Evolutionary conservation across 2,329 filamentous ascomycete species (phyloP).

Genomic region (Fusarium succisae): DNA sequence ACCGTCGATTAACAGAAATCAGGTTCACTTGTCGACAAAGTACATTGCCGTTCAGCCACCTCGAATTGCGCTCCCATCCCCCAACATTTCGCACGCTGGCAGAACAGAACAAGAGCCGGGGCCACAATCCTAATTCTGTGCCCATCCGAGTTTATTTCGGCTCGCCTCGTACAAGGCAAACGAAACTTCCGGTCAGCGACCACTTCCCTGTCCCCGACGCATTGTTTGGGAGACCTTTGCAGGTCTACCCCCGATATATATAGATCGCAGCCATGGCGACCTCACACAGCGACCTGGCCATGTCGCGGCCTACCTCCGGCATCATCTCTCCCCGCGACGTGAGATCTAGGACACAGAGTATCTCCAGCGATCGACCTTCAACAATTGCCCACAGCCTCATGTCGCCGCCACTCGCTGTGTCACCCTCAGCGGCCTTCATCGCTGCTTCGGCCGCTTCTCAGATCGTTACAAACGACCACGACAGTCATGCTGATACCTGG

Average conservation of each 20-base stretch:
- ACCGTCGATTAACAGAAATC: conserved; percentile 37
- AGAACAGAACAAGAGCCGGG: conserved; percentile 20
- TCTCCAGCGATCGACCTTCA: conserved; percentile 77
- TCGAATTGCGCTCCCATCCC: conserved; percentile 18
- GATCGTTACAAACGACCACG: conserved; percentile 89
- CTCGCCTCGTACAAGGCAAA: conserved; percentile 34
- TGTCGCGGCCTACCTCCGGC: conserved; percentile 49
- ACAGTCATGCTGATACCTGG: conserved; percentile 75
- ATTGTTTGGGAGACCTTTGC: conserved; percentile 27
- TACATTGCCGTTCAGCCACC: conserved; percentile 24
- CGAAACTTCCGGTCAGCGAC: conserved; percentile 25
- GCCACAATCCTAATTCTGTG: conserved; percentile 27
- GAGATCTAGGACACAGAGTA: conserved; percentile 67
- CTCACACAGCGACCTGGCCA: conserved; percentile 37
- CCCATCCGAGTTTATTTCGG: conserved; percentile 25
- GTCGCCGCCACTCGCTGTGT: conserved; percentile 73
- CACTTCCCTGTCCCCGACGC: conserved; percentile 26
- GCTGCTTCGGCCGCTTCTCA: conserved; percentile 88
- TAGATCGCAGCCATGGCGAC: conserved; percentile 42
- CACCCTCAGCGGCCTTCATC: conserved; percentile 86
- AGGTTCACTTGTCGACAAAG: conserved; percentile 28
- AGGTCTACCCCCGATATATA: conserved; percentile 38
- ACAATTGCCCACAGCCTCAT: conserved; percentile 66
- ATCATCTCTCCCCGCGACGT: conserved; percentile 47
- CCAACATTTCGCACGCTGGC: conserved; percentile 18